phyloP scores from a whole-genome alignment of 768 basidiomycete genomes.

The Mycena galopus region DNA sequence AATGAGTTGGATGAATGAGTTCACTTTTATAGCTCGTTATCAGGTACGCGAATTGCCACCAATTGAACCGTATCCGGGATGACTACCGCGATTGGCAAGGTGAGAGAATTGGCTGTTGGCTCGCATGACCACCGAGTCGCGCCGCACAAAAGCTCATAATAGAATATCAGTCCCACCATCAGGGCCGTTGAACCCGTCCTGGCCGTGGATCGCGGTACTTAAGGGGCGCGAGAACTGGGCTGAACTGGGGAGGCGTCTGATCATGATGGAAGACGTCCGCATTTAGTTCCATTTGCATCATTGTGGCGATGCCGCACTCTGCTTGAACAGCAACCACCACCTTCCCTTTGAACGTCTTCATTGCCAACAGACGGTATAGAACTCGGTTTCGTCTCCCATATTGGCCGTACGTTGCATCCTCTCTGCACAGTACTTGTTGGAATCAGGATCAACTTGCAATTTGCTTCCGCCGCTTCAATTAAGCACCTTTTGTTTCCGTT shows the following conservation, averaged over 20 bases:
- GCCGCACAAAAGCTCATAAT: neutral
- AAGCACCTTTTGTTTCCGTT: constrained; percentile 11
- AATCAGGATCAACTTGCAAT: neutral
- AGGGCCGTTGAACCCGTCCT: neutral
- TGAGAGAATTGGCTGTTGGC: neutral
- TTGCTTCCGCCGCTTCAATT: constrained; percentile 25
- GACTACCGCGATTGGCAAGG: neutral
- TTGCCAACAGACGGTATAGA: neutral
- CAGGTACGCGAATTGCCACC: neutral
- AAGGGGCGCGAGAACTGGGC: too few species aligned
- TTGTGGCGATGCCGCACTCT: too few species aligned
- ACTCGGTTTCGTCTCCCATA: neutral
- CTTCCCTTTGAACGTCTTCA: too few species aligned
- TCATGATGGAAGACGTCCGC: too few species aligned
- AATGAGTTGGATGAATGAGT: neutral
- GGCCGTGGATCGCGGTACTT: too few species aligned
- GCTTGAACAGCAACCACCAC: too few species aligned
- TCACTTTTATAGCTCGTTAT: neutral
- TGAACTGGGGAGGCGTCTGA: too few species aligned
- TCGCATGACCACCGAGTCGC: neutral
- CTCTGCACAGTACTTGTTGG: neutral
- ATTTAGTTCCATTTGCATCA: too few species aligned
- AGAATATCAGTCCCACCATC: neutral
- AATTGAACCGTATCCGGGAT: neutral
- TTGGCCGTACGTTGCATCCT: neutral